phyloP scores from a whole-genome alignment of 441 rosid genomes.

The Arabidopsis hybrid region DNA sequence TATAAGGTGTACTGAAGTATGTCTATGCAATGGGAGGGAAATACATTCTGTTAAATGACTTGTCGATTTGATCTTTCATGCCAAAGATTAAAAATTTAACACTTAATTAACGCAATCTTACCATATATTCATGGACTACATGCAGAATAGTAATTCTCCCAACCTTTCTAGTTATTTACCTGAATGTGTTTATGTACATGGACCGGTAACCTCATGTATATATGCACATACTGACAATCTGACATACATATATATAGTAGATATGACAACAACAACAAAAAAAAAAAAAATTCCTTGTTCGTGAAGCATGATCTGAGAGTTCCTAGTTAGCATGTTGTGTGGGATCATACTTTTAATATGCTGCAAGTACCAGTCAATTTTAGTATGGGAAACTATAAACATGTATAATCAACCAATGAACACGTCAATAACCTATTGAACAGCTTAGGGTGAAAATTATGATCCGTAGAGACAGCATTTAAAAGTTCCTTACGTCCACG shows the following conservation, averaged over 20 bases:
- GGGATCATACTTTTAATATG: not conserved
- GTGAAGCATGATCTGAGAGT: slow-evolving; percentile 5
- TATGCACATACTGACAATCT: not conserved
- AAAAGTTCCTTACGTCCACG: not conserved
- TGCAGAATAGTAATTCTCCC: not conserved
- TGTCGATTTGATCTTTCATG: not conserved
- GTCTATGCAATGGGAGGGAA: not conserved
- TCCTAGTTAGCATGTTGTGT: slow-evolving; percentile 4
- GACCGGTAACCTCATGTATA: not conserved
- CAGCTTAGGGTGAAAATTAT: not conserved
- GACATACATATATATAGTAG: not conserved
- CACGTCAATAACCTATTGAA: not conserved
- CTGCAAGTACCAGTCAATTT: slow-evolving; percentile 2
- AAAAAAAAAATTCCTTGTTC: not conserved
- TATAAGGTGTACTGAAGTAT: not conserved
- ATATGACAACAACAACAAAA: not conserved
- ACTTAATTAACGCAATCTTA: slow-evolving; percentile 1
- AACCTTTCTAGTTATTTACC: not conserved
- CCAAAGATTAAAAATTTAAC: not conserved
- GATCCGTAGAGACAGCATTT: not conserved
- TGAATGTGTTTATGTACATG: slow-evolving; percentile 8
- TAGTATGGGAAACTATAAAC: not conserved
- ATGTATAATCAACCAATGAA: not conserved
- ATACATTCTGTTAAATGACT: slow-evolving; percentile 6
- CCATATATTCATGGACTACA: not conserved